A percentile compares a stretch with the other conserved stretches of the same genome.
These are phyloP conservation scores for Xylaria bambusicola DNA, from an alignment of 495 filamentous ascomycete species.

Conservation along the genomic window DNA sequence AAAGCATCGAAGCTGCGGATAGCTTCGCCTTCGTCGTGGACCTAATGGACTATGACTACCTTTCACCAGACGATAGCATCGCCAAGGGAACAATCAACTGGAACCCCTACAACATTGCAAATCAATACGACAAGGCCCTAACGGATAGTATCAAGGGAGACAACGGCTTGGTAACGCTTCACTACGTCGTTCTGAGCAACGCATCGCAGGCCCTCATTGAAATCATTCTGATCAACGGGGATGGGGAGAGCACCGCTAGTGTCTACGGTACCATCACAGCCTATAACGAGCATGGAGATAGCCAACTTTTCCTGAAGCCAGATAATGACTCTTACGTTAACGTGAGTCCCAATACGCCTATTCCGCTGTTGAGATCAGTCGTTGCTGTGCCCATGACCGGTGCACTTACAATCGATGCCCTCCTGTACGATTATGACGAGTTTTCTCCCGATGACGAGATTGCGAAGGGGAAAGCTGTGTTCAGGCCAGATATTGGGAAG, in stretches of 20 bases:
- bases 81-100: not conserved
- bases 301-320: constrained; percentile 4
- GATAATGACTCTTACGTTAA: not conserved
- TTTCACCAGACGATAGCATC: not conserved
- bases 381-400: constrained; percentile 1
- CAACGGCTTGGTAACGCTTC: not conserved
- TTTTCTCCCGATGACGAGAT: constrained; percentile 2
- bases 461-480: not conserved
- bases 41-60: not conserved
- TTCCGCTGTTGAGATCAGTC: constrained; percentile 8
- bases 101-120: not conserved
- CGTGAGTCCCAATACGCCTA: not conserved
- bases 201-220: constrained; percentile 6
- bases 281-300: constrained; percentile 5
- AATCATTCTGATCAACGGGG: constrained; percentile 13
- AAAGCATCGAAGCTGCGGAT: not conserved
- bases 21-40: not conserved
- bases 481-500: not conserved
- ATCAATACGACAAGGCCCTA: not conserved
- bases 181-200: too few species aligned
- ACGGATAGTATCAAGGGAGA: too few species aligned
- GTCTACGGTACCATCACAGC: constrained; percentile 8
- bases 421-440: not conserved
- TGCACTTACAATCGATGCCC: not conserved
- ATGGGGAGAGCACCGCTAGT: constrained; percentile 11